A percentile compares a stretch with the other conserved stretches of the same genome.
These are phyloP conservation scores for Scleroderma citrinum DNA, from an alignment of 768 basidiomycete genomes.

Conservation along the genomic window DNA sequence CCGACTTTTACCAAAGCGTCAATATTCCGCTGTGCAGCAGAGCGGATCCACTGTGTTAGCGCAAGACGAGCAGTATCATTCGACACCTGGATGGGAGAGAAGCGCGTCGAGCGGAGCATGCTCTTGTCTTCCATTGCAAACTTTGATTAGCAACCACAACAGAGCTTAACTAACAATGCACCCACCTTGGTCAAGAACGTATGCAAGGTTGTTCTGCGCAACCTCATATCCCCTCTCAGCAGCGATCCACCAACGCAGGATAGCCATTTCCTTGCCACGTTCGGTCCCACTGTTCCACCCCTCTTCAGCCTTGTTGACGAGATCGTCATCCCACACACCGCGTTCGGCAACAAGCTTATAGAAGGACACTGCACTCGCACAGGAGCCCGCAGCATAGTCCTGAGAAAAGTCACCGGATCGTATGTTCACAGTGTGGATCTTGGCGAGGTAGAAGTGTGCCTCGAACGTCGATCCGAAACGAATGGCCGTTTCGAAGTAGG, in stretches of 20 bases:
- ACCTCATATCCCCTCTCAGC: slow-evolving; percentile 89
- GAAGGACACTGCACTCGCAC: slow-evolving; percentile 87
- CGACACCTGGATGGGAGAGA: slow-evolving; percentile 65
- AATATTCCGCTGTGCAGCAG: slow-evolving; percentile 90
- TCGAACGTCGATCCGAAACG: slow-evolving; percentile 89
- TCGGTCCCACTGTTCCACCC: slow-evolving; percentile 68
- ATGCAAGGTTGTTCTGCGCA: slow-evolving; percentile 94
- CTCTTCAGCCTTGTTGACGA: slow-evolving; percentile 73
- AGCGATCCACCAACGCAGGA: slow-evolving; percentile 93
- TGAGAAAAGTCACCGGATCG: slow-evolving; percentile 37
- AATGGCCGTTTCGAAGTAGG: slow-evolving; percentile 80
- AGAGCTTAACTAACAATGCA: slow-evolving; percentile 25
- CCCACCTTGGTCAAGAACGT: slow-evolving; percentile 84
- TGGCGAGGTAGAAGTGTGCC: slow-evolving; percentile 89
- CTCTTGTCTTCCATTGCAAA: slow-evolving; percentile 50
- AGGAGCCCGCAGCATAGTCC: slow-evolving; percentile 62
- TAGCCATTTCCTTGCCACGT: slow-evolving; percentile 72
- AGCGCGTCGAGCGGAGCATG: slow-evolving; percentile 59
- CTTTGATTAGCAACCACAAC: slow-evolving; percentile 16
- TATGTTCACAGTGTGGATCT: slow-evolving; percentile 62
- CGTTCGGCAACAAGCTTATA: slow-evolving; percentile 90
- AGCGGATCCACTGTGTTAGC: slow-evolving; percentile 90
- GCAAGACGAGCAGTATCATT: slow-evolving; percentile 81
- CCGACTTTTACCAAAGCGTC: slow-evolving; percentile 97
- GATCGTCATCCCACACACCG: slow-evolving; percentile 81